These are phyloP conservation scores for Stevia rebaudiana DNA, from an alignment of 140 eudicot species.

Conservation along the genomic window DNA sequence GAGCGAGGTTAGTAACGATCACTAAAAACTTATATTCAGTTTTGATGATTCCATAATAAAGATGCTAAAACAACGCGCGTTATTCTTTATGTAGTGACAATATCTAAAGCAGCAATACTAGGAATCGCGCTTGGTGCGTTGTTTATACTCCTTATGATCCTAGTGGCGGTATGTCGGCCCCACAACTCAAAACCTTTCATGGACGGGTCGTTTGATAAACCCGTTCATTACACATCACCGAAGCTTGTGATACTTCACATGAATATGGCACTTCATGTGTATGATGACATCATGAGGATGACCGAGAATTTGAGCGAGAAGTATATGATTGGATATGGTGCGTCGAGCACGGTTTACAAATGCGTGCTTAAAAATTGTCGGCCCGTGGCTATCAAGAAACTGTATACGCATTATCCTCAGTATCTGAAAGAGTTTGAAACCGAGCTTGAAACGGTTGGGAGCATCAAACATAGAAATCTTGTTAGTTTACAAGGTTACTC, in stretches of 20 bases:
- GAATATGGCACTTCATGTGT: slow-evolving; percentile 99
- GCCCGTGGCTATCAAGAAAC: slow-evolving; percentile 89
- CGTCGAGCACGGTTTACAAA: slow-evolving; percentile 95
- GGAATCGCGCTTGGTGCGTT: slow-evolving; percentile 88
- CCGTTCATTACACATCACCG: slow-evolving; percentile 76
- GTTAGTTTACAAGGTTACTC: slow-evolving; percentile 96
- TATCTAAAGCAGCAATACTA: slow-evolving; percentile 84
- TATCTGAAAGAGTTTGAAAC: slow-evolving; percentile 86
- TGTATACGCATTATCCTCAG: slow-evolving; percentile 71
- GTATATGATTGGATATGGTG: slow-evolving; percentile 84
- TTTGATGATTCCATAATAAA: background rate
- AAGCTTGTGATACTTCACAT: slow-evolving; percentile 95
- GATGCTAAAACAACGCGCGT: background rate
- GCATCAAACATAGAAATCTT: slow-evolving; percentile 86
- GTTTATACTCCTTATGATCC: slow-evolving; percentile 81
- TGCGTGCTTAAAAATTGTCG: slow-evolving; percentile 89
- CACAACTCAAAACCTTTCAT: slow-evolving; percentile 47
- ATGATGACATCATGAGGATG: slow-evolving; percentile 98
- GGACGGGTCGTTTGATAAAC: slow-evolving; percentile 70
- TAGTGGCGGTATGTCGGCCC: slow-evolving; percentile 80
- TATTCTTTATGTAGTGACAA: slow-evolving; percentile 36
- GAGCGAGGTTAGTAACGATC: slow-evolving; percentile 49
- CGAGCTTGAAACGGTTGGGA: slow-evolving; percentile 88
- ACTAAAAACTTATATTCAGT: background rate
- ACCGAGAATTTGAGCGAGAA: slow-evolving; percentile 92